Evolutionary conservation across 805 yeast species (phyloP).

Genomic region (Hanseniaspora guilliermondii): DNA sequence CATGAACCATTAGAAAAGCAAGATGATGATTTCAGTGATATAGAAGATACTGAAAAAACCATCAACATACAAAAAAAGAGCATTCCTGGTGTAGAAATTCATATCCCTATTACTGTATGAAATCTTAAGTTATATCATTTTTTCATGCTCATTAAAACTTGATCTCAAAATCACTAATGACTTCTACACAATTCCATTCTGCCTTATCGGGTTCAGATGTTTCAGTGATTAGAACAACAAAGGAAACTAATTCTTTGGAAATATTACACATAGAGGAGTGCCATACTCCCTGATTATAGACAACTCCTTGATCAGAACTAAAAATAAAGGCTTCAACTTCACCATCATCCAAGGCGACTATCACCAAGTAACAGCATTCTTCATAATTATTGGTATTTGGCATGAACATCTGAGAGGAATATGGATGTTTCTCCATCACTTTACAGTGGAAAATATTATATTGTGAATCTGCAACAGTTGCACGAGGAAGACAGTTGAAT

Average conservation of each 20-base stretch:
- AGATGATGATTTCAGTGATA: conserved; percentile 6
- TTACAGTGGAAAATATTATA: conserved; percentile 35
- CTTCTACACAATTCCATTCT: conserved; percentile 6
- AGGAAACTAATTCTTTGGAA: neutral
- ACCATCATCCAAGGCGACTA: conserved; percentile 72
- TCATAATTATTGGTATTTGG: conserved; percentile 62
- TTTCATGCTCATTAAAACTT: neutral
- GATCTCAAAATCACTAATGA: neutral
- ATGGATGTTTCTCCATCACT: conserved; percentile 85
- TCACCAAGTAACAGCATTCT: conserved; percentile 55
- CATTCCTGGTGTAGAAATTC: conserved; percentile 8
- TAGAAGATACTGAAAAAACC: neutral
- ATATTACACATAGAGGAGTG: conserved; percentile 72
- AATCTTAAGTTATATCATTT: neutral
- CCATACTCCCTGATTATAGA: conserved; percentile 73
- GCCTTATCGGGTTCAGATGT: neutral
- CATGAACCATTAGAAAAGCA: neutral
- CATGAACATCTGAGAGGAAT: conserved; percentile 74
- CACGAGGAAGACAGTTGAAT: conserved; percentile 7
- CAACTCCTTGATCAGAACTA: conserved; percentile 75
- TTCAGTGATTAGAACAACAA: conserved; percentile 7
- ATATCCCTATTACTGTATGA: neutral
- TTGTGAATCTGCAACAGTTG: neutral
- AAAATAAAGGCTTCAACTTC: conserved; percentile 58
- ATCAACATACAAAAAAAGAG: neutral